Evolutionary conservation across 306 rosid species (phyloP).

Genomic region (Mimosa pudica): DNA sequence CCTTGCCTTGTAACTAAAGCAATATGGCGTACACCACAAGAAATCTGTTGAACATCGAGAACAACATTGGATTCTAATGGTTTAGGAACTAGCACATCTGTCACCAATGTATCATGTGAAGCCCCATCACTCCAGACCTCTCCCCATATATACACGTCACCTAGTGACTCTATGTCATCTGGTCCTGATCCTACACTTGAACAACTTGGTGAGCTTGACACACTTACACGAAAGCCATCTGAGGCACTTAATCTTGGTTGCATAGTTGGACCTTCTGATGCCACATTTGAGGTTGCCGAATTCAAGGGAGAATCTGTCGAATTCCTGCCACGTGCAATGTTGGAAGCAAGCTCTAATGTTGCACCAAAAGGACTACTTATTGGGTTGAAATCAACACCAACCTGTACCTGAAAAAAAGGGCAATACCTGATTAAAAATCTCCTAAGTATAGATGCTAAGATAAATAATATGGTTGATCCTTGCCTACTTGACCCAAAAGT

Average conservation of each 20-base stretch:
- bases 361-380: slow-evolving; percentile 44
- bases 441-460: background rate
- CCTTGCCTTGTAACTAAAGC: slow-evolving; percentile 76
- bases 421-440: slow-evolving; percentile 1
- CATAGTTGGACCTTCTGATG: slow-evolving; percentile 58
- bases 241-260: slow-evolving; percentile 59
- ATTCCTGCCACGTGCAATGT: slow-evolving; percentile 44
- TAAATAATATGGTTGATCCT: background rate
- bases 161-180: slow-evolving; percentile 73
- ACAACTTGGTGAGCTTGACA: slow-evolving; percentile 54
- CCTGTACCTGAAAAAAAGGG: slow-evolving; percentile 41
- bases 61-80: slow-evolving; percentile 69
- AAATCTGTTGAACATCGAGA: slow-evolving; percentile 73
- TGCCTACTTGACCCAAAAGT: background rate
- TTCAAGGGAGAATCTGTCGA: slow-evolving; percentile 48
- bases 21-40: slow-evolving; percentile 63
- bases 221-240: slow-evolving; percentile 70
- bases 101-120: slow-evolving; percentile 43
- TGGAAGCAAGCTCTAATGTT: slow-evolving; percentile 49
- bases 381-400: slow-evolving; percentile 37
- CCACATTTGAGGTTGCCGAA: slow-evolving; percentile 62
- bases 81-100: slow-evolving; percentile 58
- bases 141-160: slow-evolving; percentile 80
- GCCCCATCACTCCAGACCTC: slow-evolving; percentile 61
- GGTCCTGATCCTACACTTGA: slow-evolving; percentile 79